phyloP scores from a whole-genome alignment of 2,329 filamentous ascomycete genomes.

The Coleophoma eucalyptorum region DNA sequence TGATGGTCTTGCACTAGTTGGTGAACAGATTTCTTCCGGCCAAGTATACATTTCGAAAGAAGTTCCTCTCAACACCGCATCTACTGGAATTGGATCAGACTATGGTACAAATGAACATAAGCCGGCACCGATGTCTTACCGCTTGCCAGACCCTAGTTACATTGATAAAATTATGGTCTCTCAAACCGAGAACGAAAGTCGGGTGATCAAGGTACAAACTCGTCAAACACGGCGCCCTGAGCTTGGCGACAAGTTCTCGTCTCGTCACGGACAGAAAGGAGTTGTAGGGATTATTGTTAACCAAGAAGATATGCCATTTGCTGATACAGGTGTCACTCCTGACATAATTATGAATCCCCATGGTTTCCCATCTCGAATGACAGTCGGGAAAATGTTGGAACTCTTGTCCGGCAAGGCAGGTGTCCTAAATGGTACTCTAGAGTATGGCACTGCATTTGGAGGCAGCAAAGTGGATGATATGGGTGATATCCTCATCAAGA shows the following conservation, averaged over 20 bases:
- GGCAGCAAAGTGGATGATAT: constrained; percentile 85
- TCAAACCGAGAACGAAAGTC: constrained; percentile 79
- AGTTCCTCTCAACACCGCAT: constrained; percentile 72
- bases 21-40: constrained; percentile 70
- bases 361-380: constrained; percentile 99
- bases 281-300: constrained; percentile 96
- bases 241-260: constrained; percentile 97
- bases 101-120: constrained; percentile 58
- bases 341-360: constrained; percentile 99
- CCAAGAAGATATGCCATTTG: constrained; percentile 96
- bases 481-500: constrained; percentile 75
- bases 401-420: constrained; percentile 93
- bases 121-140: constrained; percentile 72
- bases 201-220: constrained; percentile 89
- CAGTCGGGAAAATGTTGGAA: constrained; percentile 95
- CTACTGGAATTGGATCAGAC: constrained; percentile 67
- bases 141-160: constrained; percentile 78
- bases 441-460: constrained; percentile 88
- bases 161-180: constrained; percentile 97
- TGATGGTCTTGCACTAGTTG: constrained; percentile 89
- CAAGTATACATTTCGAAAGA: constrained; percentile 92
- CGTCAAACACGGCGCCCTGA: constrained; percentile 94
- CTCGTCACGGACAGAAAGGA: constrained; percentile 96
- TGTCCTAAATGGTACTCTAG: constrained; percentile 76
- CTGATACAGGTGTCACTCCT: constrained; percentile 83